A percentile compares a stretch with the other conserved stretches of the same genome.
These are phyloP conservation scores for Usnea hakonensis DNA, from an alignment of 495 filamentous ascomycete species.

Conservation along the genomic window DNA sequence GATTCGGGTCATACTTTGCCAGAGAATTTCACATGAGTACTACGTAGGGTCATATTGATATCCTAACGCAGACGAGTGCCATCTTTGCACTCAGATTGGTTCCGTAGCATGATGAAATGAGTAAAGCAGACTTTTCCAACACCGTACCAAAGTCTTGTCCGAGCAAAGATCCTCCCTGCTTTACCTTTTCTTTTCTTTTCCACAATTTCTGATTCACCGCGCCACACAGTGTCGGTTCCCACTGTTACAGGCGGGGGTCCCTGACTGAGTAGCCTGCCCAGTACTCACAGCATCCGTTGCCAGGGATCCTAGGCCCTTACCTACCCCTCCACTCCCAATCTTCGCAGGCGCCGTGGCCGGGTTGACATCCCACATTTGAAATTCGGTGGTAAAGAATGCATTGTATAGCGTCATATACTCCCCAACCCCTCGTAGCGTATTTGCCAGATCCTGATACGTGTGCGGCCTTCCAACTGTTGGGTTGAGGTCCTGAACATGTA, in stretches of 20 bases:
- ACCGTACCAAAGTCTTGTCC: background rate
- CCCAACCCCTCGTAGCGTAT: conserved; percentile 10
- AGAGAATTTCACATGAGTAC: too few species aligned
- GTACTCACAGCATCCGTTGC: background rate
- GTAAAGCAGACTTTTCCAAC: background rate
- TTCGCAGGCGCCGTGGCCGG: background rate
- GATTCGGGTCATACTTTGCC: too few species aligned
- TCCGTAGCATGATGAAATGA: background rate
- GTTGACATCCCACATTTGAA: conserved; percentile 5
- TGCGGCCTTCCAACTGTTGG: background rate
- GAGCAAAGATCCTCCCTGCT: background rate
- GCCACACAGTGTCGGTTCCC: background rate
- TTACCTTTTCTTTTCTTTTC: background rate
- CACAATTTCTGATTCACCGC: background rate
- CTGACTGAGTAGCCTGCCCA: background rate
- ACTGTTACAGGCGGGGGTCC: background rate
- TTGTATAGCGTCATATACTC: background rate
- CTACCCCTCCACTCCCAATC: conserved; percentile 5
- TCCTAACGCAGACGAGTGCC: background rate
- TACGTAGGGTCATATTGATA: too few species aligned
- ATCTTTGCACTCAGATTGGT: background rate
- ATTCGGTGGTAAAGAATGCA: background rate
- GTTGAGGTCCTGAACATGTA: conserved; percentile 8
- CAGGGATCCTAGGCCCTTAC: background rate
- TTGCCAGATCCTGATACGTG: conserved; percentile 1